These are phyloP conservation scores for Beta macrorhiza DNA, from an alignment of 179 eudicot species.

Conservation along the genomic window DNA sequence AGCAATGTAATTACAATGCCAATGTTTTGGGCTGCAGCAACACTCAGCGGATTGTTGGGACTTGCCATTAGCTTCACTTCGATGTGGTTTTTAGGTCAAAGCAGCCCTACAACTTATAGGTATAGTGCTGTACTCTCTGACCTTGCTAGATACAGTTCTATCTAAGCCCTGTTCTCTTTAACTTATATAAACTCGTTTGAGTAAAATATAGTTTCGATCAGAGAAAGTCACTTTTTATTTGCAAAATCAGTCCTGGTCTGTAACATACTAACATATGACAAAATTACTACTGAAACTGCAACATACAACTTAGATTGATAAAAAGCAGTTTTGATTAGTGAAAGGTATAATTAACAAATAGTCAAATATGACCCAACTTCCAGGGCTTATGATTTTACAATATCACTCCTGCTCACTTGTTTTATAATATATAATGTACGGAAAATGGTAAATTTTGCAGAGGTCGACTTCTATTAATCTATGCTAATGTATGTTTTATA, in stretches of 20 bases:
- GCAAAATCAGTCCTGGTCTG: too few species aligned
- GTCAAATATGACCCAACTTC: not conserved
- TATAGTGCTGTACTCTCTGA: conserved; percentile 11
- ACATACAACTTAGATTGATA: not conserved
- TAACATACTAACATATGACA: too few species aligned
- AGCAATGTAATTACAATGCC: conserved; percentile 59
- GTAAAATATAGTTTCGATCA: too few species aligned
- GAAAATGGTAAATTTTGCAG: not conserved
- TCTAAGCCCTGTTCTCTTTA: not conserved
- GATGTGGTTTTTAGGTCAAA: conserved; percentile 93
- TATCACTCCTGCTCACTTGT: not conserved
- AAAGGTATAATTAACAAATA: too few species aligned
- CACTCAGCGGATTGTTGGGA: conserved; percentile 83
- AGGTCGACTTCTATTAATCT: not conserved
- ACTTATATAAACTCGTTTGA: not conserved
- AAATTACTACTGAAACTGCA: too few species aligned
- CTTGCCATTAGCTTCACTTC: conserved; percentile 95
- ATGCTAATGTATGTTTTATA: conserved; percentile 29
- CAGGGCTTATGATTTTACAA: not conserved
- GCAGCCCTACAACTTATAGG: conserved; percentile 79
- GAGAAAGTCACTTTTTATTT: too few species aligned
- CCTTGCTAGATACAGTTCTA: not conserved
- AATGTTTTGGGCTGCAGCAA: conserved; percentile 79
- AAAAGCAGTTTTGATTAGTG: too few species aligned
- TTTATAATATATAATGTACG: not conserved